phyloP scores from a whole-genome alignment of 2,329 filamentous ascomycete genomes.

The Zopfia rhizophila region DNA sequence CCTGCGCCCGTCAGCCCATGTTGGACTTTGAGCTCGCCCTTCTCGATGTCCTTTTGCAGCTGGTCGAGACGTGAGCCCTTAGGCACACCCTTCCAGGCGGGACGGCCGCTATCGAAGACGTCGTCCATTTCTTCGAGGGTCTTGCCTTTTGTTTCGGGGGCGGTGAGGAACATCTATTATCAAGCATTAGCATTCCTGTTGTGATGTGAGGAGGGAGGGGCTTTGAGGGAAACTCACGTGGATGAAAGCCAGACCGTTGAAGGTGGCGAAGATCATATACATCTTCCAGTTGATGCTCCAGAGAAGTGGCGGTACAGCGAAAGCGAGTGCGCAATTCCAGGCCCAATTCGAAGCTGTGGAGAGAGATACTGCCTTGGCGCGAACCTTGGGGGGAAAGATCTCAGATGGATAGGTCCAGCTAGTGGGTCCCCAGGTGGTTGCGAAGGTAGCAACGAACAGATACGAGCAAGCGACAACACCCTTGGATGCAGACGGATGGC shows the following conservation, averaged over 20 bases:
- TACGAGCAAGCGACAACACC: slow-evolving; percentile 61
- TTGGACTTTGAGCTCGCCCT: slow-evolving; percentile 43
- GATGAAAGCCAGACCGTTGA: slow-evolving; percentile 50
- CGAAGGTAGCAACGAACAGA: slow-evolving; percentile 57
- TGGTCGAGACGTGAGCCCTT: slow-evolving; percentile 47
- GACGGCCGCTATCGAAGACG: slow-evolving; percentile 50
- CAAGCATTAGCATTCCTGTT: not conserved
- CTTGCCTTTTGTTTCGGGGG: slow-evolving; percentile 54
- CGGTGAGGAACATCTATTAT: slow-evolving; percentile 48
- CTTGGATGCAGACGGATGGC: slow-evolving; percentile 63
- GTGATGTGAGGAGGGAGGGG: not conserved
- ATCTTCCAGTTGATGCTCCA: slow-evolving; percentile 56
- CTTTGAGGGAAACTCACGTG: slow-evolving; percentile 34
- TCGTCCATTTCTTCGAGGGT: slow-evolving; percentile 55
- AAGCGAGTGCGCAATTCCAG: slow-evolving; percentile 54
- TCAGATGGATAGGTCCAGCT: slow-evolving; percentile 52
- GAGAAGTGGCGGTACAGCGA: slow-evolving; percentile 54
- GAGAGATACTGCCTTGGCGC: slow-evolving; percentile 54
- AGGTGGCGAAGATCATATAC: slow-evolving; percentile 54
- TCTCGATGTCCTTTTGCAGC: slow-evolving; percentile 49
- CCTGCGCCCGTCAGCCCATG: not conserved
- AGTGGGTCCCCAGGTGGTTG: slow-evolving; percentile 53
- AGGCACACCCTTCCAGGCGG: slow-evolving; percentile 46
- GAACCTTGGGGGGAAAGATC: slow-evolving; percentile 53
- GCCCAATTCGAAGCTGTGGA: slow-evolving; percentile 52